Percentiles rank a stretch among this genome's conserved stretches.
phyloP scores from a whole-genome alignment of 352 stramenopile genomes.

The Phytophthora citrophthora region DNA sequence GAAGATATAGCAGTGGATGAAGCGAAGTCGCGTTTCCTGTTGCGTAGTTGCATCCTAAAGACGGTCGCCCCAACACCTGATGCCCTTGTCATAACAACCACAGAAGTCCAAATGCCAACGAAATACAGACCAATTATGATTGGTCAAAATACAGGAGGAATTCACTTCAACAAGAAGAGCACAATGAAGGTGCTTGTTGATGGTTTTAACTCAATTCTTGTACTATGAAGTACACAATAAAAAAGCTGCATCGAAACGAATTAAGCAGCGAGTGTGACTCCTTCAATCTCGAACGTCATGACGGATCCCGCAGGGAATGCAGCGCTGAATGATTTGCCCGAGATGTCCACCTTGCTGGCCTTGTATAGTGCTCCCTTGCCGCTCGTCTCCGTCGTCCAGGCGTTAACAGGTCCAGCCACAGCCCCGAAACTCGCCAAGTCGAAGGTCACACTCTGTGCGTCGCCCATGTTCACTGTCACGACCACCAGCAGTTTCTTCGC shows the following conservation, averaged over 20 bases:
- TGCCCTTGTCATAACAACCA: constrained; percentile 15
- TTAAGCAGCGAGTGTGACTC: constrained; percentile 22
- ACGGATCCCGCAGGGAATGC: constrained; percentile 27
- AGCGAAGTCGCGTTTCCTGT: constrained; percentile 39
- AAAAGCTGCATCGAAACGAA: constrained; percentile 1
- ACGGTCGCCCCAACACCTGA: constrained; percentile 3
- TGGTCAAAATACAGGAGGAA: constrained; percentile 15
- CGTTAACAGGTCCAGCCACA: constrained; percentile 31
- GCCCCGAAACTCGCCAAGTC: constrained; percentile 45
- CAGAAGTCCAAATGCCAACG: constrained; percentile 1
- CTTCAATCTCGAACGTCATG: constrained; percentile 32
- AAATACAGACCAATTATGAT: constrained; percentile 10
- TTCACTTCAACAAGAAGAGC: constrained; percentile 12
- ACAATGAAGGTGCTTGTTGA: background rate
- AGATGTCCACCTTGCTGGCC: constrained; percentile 18
- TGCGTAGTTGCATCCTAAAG: constrained; percentile 51
- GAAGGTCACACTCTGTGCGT: constrained; percentile 43
- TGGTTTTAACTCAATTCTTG: background rate
- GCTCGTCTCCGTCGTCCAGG: constrained; percentile 60
- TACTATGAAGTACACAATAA: too few species aligned
- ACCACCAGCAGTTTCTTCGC: constrained; percentile 48
- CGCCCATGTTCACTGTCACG: constrained; percentile 51
- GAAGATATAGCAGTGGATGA: constrained; percentile 1
- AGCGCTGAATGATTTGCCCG: constrained; percentile 21
- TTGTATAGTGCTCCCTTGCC: constrained; percentile 41